Evolutionary conservation across 208 protist species (phyloP).

Genomic region (Sergeia podlipaevii): DNA sequence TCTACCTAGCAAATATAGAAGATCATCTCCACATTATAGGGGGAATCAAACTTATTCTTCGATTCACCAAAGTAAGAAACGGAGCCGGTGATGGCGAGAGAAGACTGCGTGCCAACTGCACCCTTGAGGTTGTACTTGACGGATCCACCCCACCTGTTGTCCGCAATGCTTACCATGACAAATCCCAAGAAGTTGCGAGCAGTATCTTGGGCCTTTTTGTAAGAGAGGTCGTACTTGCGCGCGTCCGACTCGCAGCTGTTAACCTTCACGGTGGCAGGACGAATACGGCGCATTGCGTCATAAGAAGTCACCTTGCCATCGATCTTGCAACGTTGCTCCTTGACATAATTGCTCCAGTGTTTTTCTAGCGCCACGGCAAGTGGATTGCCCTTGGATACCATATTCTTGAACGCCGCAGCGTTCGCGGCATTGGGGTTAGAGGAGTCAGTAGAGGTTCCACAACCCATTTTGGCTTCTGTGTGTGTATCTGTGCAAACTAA

Average conservation of each 20-base stretch:
- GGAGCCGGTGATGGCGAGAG: not conserved
- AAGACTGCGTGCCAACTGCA: not conserved
- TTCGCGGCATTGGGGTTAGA: too few species aligned
- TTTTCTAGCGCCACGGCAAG: not conserved
- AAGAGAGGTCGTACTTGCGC: not conserved
- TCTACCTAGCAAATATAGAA: not conserved
- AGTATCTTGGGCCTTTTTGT: not conserved
- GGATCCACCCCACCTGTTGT: slow-evolving; percentile 9
- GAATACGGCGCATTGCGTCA: not conserved
- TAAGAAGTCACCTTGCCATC: not conserved
- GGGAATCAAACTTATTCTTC: not conserved
- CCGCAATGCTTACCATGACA: not conserved
- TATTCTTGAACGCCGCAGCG: not conserved
- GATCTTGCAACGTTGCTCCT: not conserved
- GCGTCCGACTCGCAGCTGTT: slow-evolving; percentile 1
- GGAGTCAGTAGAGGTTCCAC: too few species aligned
- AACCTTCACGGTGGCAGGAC: not conserved
- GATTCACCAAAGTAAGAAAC: not conserved
- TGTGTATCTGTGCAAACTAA: too few species aligned
- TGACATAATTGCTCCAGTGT: not conserved
- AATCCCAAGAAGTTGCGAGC: slow-evolving; percentile 4
- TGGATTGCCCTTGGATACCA: not conserved
- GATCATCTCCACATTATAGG: not conserved
- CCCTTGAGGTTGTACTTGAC: slow-evolving; percentile 8
- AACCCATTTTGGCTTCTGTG: too few species aligned